phyloP scores from a whole-genome alignment of 2,329 filamentous ascomycete species.

The Mycogone perniciosa region DNA sequence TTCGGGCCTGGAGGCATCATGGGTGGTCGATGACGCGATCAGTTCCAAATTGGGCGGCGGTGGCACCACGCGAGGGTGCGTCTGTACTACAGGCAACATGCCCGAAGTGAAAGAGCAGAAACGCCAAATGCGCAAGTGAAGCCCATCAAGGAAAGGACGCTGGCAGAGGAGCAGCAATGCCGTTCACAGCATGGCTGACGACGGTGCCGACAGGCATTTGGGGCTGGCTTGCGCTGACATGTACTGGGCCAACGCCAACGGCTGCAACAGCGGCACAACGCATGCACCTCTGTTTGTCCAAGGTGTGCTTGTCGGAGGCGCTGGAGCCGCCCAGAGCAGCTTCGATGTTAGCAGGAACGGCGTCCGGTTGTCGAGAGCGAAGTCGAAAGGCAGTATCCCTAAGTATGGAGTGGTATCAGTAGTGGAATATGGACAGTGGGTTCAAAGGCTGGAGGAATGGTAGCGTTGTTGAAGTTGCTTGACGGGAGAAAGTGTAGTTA shows the following conservation, averaged over 20 bases:
- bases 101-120: slow-evolving; percentile 15
- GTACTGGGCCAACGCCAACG: slow-evolving; percentile 19
- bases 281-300: not conserved
- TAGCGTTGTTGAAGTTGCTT: no score
- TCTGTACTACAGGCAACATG: slow-evolving; percentile 48
- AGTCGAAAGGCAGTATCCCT: no score
- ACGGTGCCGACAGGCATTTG: slow-evolving; percentile 35
- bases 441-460: no score
- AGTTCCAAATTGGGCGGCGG: slow-evolving; percentile 35
- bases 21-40: slow-evolving; percentile 19
- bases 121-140: slow-evolving; percentile 11
- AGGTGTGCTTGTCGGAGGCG: not conserved
- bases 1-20: slow-evolving; percentile 15
- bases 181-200: slow-evolving; percentile 36
- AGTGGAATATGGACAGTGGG: no score
- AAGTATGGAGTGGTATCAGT: no score
- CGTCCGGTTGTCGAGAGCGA: not conserved
- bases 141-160: slow-evolving; percentile 23
- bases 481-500: no score
- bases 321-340: not conserved
- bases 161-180: slow-evolving; percentile 25
- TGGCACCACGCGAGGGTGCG: slow-evolving; percentile 45
- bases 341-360: not conserved
- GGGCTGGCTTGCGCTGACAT: slow-evolving; percentile 22
- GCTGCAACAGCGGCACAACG: not conserved